Conservation (phyloP, 2,329 filamentous ascomycete genomes). For the Colletotrichum sp. region DNA sequence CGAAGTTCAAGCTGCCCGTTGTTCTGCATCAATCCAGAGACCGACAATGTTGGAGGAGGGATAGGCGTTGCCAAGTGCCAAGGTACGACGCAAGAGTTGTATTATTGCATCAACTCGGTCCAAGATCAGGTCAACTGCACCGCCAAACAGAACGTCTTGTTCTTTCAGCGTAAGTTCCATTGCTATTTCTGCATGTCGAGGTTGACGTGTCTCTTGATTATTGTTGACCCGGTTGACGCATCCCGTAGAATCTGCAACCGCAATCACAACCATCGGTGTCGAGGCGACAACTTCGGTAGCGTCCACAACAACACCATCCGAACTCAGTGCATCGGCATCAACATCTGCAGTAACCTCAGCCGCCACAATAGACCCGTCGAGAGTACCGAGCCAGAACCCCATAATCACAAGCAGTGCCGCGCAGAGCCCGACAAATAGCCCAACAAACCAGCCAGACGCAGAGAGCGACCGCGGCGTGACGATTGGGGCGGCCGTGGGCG, state of each 20-base stretch:
- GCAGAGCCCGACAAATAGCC: neutral
- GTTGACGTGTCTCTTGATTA: too few species aligned
- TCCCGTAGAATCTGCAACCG: neutral
- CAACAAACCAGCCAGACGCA: too few species aligned
- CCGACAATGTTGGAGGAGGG: constrained; percentile 23
- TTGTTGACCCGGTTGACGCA: neutral
- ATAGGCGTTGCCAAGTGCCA: constrained; percentile 25
- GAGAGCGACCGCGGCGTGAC: neutral
- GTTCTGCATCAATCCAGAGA: constrained; percentile 33
- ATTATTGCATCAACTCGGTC: constrained; percentile 28
- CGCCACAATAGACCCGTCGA: neutral
- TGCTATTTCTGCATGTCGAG: fast-evolving
- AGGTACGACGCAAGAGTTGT: constrained; percentile 14
- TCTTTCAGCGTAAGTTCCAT: constrained; percentile 18
- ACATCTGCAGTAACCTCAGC: neutral
- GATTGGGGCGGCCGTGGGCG: neutral
- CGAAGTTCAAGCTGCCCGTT: constrained; percentile 32
- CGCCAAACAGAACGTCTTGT: constrained; percentile 15
- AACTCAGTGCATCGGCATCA: neutral
- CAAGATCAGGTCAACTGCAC: neutral
- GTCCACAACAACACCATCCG: neutral
- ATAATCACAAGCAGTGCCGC: neutral
- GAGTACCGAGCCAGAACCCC: neutral
- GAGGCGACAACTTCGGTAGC: too few species aligned
- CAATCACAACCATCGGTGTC: constrained; percentile 4